Evolutionary conservation across 805 yeast genomes (phyloP), one percentile per base, ranked within the genome.

Genomic region (Starmerella vitae): DNA sequence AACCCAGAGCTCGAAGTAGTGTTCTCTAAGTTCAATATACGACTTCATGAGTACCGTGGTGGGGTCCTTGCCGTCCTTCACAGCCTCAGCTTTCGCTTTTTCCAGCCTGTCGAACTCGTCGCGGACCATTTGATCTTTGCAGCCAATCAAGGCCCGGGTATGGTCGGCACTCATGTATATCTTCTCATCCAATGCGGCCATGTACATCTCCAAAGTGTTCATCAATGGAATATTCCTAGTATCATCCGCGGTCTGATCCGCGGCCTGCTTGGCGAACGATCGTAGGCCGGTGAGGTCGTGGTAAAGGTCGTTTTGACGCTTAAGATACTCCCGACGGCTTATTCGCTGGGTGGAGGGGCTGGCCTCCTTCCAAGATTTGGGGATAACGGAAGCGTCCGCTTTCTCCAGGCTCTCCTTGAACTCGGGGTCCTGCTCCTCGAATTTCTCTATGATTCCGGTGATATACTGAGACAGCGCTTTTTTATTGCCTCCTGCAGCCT

Each of bases 111-210:
- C 42, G 25, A 26, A 36, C 31, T 38, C 37, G 10, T 38, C 34
- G 7, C 48, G 33, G 17, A 46, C 41, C n/a, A 30, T 34, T 22
- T 37, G 15, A 21, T 46, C 49, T 6, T 45, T 37, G 13, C 44
- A 29, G 19, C 49, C 49, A 18, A 46, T 30, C 37, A 39, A 38
- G 4, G 48, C 45, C 3, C 49, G 38, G 21, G 43, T 18, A 38
- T 44, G 45, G 37, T 42, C 46, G 3, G 48, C 51, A 34, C 51
- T 50, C 39, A 52, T 45, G 39, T 50, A 52, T 8, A 45, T 34
- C 19, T 44, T 46, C 41, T 50, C 55, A 37, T 55, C 59, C 25
- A 52, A 40, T 3, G 48, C 49, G n/a, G 57, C 56, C 39, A 54
- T 35, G 30, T 49, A 45, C 2, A 51, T 38, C 39, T 51, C 52